Base-by-base conservation (phyloP, 208 protist species). In the Leishmania lainsoni region DNA sequence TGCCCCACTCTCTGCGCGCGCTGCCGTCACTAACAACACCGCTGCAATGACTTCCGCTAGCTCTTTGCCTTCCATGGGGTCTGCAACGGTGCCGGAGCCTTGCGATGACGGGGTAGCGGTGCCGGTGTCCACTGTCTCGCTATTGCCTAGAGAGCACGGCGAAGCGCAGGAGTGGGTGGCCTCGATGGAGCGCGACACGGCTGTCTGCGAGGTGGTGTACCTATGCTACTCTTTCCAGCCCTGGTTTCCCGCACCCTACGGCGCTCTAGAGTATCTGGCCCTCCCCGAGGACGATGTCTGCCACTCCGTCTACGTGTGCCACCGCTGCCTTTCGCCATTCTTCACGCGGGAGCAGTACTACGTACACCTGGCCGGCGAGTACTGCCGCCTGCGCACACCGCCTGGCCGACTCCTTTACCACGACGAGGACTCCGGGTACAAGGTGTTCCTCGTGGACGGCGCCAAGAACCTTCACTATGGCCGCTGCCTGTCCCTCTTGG, bases 251-350 rank as follows among this genome's bases (percentile, higher is more conserved):
- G 85, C 78, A 42, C 88, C 92, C 5, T 92, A 92, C 73, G 68
- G 76, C 5, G 70, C 90, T 29, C 81, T 95, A 68, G 79, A 86
- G 75, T 93, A 95, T 78, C 51, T 93, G 52, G 78, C 85, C 5
- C 76, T 88, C 35, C 85, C 92, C 0, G 89, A 94, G 16, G 83
- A 86, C n/a, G 83, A 92, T 29, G 66, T 90, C 71, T 93, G 90
- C 79, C 92, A 94, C 83, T 93, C 92, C 45, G 84, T 89, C 14
- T 91, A 89, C 58, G 56, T 93, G 26, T 95, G 92, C 68, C 92
- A 95, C 72, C 92, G 92, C 56, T 95, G 92, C 66, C 78, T 95
- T 29, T 88, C 85, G 5, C 90, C 88, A 3, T 95, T 94, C 81
- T 87, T 93, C 75, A 91, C 88, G 6, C 76, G 80, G 26, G 79